Percentiles rank a stretch among this genome's conserved stretches.
Evolutionary conservation across 1,284 basidiomycete genomes (phyloP).

Genomic region (Cronartium quercuum): DNA sequence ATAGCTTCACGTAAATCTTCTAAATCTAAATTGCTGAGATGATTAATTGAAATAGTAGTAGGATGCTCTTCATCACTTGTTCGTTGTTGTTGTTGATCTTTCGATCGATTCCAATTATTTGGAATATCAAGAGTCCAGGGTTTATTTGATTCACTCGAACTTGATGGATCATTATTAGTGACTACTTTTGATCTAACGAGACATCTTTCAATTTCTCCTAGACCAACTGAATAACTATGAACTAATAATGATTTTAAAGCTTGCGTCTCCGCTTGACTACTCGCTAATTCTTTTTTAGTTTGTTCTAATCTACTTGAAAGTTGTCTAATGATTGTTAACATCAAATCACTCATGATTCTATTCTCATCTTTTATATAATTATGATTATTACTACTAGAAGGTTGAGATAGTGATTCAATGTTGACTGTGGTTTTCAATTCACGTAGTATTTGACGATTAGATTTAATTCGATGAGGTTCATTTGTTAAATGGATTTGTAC

Average conservation of each 20-base stretch:
- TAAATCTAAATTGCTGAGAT: conserved; percentile 9
- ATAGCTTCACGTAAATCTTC: conserved; percentile 34
- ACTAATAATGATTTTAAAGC: conserved; percentile 4
- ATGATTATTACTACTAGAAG: background rate
- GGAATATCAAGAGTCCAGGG: background rate
- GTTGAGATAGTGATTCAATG: background rate
- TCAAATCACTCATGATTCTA: background rate
- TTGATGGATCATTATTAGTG: background rate
- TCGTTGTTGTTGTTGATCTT: background rate
- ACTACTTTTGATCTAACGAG: conserved; percentile 3
- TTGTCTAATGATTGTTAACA: conserved; percentile 15
- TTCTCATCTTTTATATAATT: background rate
- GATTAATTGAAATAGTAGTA: background rate
- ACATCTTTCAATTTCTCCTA: conserved; percentile 27
- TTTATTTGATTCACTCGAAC: background rate
- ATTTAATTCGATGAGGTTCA: background rate
- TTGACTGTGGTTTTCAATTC: background rate
- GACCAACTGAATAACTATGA: conserved; percentile 9
- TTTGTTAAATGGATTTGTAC: background rate
- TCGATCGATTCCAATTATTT: conserved; percentile 7
- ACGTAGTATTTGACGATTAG: background rate
- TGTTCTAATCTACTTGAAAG: conserved; percentile 10
- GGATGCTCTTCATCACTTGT: background rate
- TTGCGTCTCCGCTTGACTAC: background rate
- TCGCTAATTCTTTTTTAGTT: conserved; percentile 1